Evolutionary conservation across 352 stramenopile genomes (phyloP).

Genomic region (Phytophthora hybrid): DNA sequence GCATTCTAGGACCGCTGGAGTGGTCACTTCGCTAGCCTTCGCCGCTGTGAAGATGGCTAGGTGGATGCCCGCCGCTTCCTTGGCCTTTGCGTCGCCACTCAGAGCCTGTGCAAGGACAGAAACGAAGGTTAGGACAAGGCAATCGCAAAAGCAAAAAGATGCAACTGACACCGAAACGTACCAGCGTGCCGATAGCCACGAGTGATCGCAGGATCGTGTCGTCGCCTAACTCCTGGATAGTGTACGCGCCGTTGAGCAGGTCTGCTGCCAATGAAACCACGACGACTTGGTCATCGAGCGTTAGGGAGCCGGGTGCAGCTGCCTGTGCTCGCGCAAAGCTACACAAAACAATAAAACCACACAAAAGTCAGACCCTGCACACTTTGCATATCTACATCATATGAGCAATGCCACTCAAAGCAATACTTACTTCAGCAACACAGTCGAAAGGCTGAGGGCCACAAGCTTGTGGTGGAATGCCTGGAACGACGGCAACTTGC

Average conservation of each 20-base stretch:
- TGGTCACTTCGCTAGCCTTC: slow-evolving; percentile 55
- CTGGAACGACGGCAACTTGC: slow-evolving; percentile 54
- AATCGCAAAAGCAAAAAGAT: background rate
- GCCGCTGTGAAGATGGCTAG: slow-evolving; percentile 62
- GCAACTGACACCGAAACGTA: slow-evolving; percentile 40
- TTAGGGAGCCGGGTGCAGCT: slow-evolving; percentile 42
- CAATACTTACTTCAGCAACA: slow-evolving; percentile 75
- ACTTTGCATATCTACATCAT: background rate
- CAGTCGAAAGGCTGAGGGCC: slow-evolving; percentile 69
- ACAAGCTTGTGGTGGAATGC: slow-evolving; percentile 70
- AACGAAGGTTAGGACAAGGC: background rate
- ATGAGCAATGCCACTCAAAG: background rate
- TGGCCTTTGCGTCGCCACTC: slow-evolving; percentile 45
- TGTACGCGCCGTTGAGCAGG: slow-evolving; percentile 57
- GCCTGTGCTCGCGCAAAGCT: slow-evolving; percentile 59
- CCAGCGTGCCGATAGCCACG: slow-evolving; percentile 72
- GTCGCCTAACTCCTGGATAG: slow-evolving; percentile 76
- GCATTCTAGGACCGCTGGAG: slow-evolving; percentile 58
- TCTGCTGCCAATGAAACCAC: slow-evolving; percentile 61
- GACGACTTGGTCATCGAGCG: slow-evolving; percentile 57
- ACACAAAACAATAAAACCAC: slow-evolving; percentile 1
- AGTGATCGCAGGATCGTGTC: slow-evolving; percentile 77
- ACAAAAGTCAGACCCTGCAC: slow-evolving; percentile 9
- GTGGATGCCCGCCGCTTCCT: slow-evolving; percentile 59
- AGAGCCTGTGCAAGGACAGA: slow-evolving; percentile 43